Percentiles rank a stretch among this genome's conserved stretches.
phyloP scores from a whole-genome alignment of 1,139 yeast genomes.

The Yamadazyma dushanensis region DNA sequence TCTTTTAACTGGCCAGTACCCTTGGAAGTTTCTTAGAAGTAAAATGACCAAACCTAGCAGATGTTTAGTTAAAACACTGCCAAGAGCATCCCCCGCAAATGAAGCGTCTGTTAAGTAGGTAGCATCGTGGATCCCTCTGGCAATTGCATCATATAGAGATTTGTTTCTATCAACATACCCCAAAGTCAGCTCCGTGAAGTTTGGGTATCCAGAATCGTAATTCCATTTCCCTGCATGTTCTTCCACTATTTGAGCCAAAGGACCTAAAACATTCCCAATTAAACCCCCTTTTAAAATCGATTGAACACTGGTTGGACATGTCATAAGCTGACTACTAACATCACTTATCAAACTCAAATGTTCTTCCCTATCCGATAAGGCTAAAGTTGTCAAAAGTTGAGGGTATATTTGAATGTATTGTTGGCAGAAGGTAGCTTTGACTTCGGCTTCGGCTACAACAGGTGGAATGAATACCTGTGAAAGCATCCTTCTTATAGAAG shows the following conservation, averaged over 20 bases:
- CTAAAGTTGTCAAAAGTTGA: conserved; percentile 45
- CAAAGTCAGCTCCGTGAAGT: conserved; percentile 25
- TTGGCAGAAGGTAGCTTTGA: conserved; percentile 48
- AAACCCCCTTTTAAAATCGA: conserved; percentile 36
- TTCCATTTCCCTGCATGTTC: conserved; percentile 31
- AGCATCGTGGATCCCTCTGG: conserved; percentile 42
- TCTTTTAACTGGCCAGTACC: conserved; percentile 54
- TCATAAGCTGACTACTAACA: conserved; percentile 61
- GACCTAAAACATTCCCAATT: conserved; percentile 45
- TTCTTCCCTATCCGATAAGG: conserved; percentile 65
- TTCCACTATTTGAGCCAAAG: conserved; percentile 48
- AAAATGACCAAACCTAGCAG: conserved; percentile 40
- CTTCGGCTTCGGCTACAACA: conserved; percentile 46
- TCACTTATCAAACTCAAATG: conserved; percentile 54
- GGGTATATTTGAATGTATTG: conserved; percentile 61
- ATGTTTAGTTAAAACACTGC: conserved; percentile 24
- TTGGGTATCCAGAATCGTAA: conserved; percentile 29
- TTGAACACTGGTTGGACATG: conserved; percentile 60
- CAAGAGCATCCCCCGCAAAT: conserved; percentile 21
- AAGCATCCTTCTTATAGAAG: conserved; percentile 46
- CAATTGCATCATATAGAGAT: conserved; percentile 32
- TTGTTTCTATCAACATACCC: conserved; percentile 18
- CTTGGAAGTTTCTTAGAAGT: conserved; percentile 54
- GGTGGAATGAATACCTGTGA: conserved; percentile 53
- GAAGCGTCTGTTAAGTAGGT: conserved; percentile 43